phyloP scores from a whole-genome alignment of 2,329 filamentous ascomycete genomes.

The Xylaria sp. region DNA sequence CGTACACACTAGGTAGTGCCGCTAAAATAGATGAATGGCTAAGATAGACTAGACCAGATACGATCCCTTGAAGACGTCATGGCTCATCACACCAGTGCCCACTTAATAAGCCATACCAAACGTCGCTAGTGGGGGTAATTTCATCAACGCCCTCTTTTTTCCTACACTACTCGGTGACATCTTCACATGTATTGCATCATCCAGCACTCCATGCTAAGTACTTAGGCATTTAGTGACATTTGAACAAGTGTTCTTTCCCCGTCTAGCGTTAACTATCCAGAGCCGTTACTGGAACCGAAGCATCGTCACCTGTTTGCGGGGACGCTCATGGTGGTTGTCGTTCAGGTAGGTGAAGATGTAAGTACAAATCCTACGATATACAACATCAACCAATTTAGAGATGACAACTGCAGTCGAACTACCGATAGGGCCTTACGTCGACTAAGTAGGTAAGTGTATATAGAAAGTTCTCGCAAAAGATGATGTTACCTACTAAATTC shows the following conservation, averaged over 20 bases:
- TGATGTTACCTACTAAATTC: neutral
- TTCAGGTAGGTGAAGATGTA: neutral
- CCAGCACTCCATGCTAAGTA: neutral
- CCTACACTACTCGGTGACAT: neutral
- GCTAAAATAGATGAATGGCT: too few relatives aligned
- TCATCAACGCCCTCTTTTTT: neutral
- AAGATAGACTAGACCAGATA: slow-evolving; percentile 8
- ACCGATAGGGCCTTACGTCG: too few relatives aligned
- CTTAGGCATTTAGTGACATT: neutral
- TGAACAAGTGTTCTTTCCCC: neutral
- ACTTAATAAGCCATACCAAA: neutral
- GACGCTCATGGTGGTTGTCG: neutral
- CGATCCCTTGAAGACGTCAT: slow-evolving; percentile 11
- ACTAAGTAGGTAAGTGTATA: too few relatives aligned
- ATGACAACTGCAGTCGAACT: too few relatives aligned
- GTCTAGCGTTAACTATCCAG: neutral
- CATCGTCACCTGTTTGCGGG: neutral
- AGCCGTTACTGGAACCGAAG: neutral
- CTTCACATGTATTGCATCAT: slow-evolving; percentile 9
- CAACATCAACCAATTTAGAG: neutral
- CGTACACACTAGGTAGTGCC: too few relatives aligned
- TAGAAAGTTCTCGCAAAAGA: neutral
- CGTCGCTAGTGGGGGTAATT: slow-evolving; percentile 2
- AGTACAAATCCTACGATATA: neutral
- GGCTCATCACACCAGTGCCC: neutral